phyloP scores from a whole-genome alignment of 192 early-diverging fungal genomes.

The Blastocladiella britannica region DNA sequence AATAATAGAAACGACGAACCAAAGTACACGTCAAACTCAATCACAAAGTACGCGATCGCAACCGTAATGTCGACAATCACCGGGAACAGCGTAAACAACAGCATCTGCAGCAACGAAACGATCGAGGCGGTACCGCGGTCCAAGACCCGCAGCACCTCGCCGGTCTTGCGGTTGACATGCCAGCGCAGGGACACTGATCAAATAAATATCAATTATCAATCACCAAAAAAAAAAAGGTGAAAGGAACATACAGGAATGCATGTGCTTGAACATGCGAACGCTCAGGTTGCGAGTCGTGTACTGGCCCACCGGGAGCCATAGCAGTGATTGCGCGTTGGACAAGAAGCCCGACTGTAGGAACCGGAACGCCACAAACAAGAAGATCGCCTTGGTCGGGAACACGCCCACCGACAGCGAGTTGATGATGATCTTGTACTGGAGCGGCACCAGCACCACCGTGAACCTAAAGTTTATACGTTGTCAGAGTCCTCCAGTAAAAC shows the following conservation, averaged over 20 bases:
- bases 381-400: constrained; percentile 32
- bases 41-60: constrained; percentile 1
- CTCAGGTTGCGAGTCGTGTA: constrained; percentile 82
- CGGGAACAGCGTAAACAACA: neutral
- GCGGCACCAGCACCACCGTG: constrained; percentile 66
- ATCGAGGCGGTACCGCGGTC: constrained; percentile 49
- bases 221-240: too few species aligned
- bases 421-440: constrained; percentile 66
- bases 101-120: constrained; percentile 5
- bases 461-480: constrained; percentile 7
- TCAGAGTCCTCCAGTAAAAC: constrained; percentile 6
- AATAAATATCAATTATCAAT: too few species aligned
- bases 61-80: neutral
- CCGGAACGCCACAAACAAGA: constrained; percentile 36
- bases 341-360: constrained; percentile 60
- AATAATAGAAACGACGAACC: constrained; percentile 8
- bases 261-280: constrained; percentile 69
- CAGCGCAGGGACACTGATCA: constrained; percentile 73
- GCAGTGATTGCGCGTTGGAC: constrained; percentile 54
- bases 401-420: constrained; percentile 27
- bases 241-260: too few species aligned
- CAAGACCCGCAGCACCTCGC: constrained; percentile 80
- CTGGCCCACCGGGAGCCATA: constrained; percentile 88
- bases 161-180: constrained; percentile 86
- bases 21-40: constrained; percentile 9